Conservation (phyloP, 805 yeast genomes). For the Candida broadrunensis region DNA sequence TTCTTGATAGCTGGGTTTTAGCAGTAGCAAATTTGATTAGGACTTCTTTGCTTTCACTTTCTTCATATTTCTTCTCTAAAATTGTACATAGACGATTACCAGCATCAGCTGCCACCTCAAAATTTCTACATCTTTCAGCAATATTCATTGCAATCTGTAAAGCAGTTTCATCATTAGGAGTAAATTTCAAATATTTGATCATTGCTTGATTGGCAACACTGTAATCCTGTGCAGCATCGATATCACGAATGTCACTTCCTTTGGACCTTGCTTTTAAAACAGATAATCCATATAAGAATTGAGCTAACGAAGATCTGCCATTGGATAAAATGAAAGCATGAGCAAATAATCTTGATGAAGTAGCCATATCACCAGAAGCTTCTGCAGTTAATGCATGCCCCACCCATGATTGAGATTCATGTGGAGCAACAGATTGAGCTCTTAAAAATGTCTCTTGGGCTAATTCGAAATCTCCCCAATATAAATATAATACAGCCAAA, state of each 20-base stretch:
- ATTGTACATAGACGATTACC: constrained; percentile 45
- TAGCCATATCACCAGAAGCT: constrained; percentile 44
- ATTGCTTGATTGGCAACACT: constrained; percentile 68
- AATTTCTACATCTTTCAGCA: constrained; percentile 70
- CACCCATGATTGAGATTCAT: constrained; percentile 72
- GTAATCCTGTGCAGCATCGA: constrained; percentile 61
- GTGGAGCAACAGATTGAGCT: constrained; percentile 82
- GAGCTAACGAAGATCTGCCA: constrained; percentile 68
- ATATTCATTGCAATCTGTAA: constrained; percentile 52
- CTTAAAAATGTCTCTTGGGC: constrained; percentile 71
- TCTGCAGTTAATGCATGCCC: constrained; percentile 72
- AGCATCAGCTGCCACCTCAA: constrained; percentile 47
- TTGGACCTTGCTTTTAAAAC: constrained; percentile 46
- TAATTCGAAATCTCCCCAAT: constrained; percentile 63
- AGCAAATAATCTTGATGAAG: constrained; percentile 60
- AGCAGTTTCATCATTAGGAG: constrained; percentile 58
- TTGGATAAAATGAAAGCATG: constrained; percentile 79
- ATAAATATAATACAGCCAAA: constrained; percentile 72
- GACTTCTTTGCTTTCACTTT: constrained; percentile 44
- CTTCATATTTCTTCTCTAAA: constrained; percentile 57
- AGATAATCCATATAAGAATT: constrained; percentile 66
- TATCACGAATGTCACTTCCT: constrained; percentile 47
- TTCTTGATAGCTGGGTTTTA: constrained; percentile 70
- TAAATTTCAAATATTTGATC: constrained; percentile 57
- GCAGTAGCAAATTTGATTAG: constrained; percentile 54